Conservation (phyloP, 257 asterid species). For the Pogostemon cablin region DNA sequence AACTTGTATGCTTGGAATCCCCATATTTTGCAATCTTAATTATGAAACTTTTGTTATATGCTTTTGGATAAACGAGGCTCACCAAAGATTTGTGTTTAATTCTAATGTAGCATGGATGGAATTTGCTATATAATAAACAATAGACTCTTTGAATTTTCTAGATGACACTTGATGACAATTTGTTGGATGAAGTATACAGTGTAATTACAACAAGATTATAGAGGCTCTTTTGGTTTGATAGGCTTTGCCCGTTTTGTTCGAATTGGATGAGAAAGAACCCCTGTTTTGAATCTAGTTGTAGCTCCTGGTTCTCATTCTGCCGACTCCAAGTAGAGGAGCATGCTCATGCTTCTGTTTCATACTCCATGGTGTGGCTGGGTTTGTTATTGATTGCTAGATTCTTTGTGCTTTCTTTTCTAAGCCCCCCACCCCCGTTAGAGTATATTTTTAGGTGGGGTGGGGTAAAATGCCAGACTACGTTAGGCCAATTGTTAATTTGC, state of each 20-base stretch:
- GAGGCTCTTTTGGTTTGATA: too few species aligned
- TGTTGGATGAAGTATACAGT: neutral
- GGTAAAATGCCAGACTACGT: constrained; percentile 41
- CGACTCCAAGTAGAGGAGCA: too few species aligned
- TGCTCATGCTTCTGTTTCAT: too few species aligned
- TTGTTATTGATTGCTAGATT: too few species aligned
- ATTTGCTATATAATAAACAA: neutral
- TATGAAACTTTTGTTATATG: neutral
- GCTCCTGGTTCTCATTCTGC: too few species aligned
- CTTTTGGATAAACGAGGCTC: neutral
- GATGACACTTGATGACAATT: neutral
- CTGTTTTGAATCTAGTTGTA: too few species aligned
- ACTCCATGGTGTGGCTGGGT: too few species aligned
- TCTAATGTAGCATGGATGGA: neutral
- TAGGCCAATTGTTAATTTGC: constrained; percentile 31
- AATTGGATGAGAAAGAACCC: too few species aligned
- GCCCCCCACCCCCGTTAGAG: neutral
- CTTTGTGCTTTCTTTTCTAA: too few species aligned
- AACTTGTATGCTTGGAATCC: neutral
- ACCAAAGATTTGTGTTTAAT: neutral
- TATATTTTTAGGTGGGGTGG: constrained; percentile 40
- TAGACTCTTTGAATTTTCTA: neutral
- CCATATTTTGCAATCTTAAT: neutral
- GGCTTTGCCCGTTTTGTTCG: too few species aligned
- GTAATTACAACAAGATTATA: too few species aligned